Base-by-base conservation (phyloP, 768 basidiomycete genomes). In the Dacryopinax spathularia region DNA sequence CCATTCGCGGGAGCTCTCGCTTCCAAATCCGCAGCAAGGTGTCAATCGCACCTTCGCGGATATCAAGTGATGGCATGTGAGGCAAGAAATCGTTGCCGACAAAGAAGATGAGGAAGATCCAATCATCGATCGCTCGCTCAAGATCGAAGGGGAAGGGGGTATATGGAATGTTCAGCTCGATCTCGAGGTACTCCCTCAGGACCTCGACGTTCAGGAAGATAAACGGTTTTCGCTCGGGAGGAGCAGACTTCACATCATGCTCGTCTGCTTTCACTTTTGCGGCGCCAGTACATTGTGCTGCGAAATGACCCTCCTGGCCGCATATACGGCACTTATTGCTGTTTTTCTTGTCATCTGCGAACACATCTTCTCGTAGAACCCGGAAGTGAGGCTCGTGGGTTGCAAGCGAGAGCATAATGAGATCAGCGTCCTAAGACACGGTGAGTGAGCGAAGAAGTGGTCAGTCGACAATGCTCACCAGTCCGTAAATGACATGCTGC, bases 51-150 rank as follows among this genome's bases (percentile, higher is more conserved):
- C 96, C 96, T 79, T 99, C 95, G 70, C 96, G 84, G 73, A 99
- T 99, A 80, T 99, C 96, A 80, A 99, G 84, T 65, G 89, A 91
- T 27, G 96, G 96, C 64, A 99, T 81, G 78, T 99, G 96, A 22
- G 96, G 96, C 70, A 99, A 81, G 82, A 99, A 94, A 79, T 97
- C 92, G 78, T 99, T 99, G 69, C 96, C 96, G 73, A 99, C 96
- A 76, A 99, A 97, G 85, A 99, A 99, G 69, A 98, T 98, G 71
- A 99, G 84, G 72, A 99, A 85, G 69, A 99, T 91, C 96, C 96
- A 99, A 75, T 99, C 96, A 82, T 99, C 96, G 75, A 99, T 89
- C 35, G 96, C 93, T 75, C 88, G 86, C 76, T 99, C 96, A 74
- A 97, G 80, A 70, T 89, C 84, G 82, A 95, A 97, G 33, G 87